Evolutionary conservation across 2,329 filamentous ascomycete genomes (phyloP), one percentile per base, ranked within the genome.

Genomic region (Albifimbria verrucaria): DNA sequence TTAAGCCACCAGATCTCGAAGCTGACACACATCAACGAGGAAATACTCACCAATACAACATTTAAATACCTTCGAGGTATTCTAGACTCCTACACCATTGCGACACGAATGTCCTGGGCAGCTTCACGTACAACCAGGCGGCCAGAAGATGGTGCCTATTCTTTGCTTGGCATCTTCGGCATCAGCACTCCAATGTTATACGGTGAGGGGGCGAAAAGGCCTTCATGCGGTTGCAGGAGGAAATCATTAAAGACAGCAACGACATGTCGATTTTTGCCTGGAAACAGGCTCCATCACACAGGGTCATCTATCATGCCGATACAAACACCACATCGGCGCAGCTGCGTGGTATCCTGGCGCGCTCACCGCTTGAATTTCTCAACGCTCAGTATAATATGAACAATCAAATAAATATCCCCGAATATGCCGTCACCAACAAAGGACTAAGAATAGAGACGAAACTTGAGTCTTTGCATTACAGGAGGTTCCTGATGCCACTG

Each of bases 191-290:
- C 46, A 2, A 48, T 48, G 25, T 22, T 48, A 22, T 48, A 68
- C 32, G 65, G 65, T 9, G 67, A 69, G 32, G 49, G 62, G 20
- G 59, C 3, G 42, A 42, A 1, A 45, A 49, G 25, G 61, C 62
- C 3, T 68, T 66, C 25, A 21, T 52, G 12, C 52, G 64, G 9
- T 49, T 68, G 1, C 64, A 67, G 21, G 55, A 62, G 4, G 61
- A 66, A 24, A 62, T 67, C 18, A 41, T 60, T 4, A 51, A 49
- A 4, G 10, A 48, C 1, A 51, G 51, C 1, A 18, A 54, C 2
- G 59, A 61, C 21, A 45, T 55, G 18, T 55, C 58, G 2, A 55
- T 62, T 4, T 46, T 62, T 44, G 58, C 58, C 3, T 59, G 57
- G 57, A 51, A 46, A 23, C 45, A 48, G 18, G 10, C 24, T 7